Base-by-base conservation (phyloP, 192 early-diverging fungal species). In the Dissophora ornata region DNA sequence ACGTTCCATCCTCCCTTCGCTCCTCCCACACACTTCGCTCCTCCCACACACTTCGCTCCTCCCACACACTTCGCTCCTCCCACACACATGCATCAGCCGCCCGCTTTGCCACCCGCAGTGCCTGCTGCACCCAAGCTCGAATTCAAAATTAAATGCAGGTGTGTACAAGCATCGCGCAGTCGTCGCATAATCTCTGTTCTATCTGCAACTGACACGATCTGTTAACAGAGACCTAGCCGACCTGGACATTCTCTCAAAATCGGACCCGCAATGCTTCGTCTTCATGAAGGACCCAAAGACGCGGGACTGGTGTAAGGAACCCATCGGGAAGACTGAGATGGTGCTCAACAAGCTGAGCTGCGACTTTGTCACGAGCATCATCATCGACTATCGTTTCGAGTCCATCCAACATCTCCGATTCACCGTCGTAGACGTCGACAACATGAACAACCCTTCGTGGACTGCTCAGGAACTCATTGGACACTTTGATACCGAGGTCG, bases 381-480 rank as follows among this genome's bases (percentile, higher is more conserved):
- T 70, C 9, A 60, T 87, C 22, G 81, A 87, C 44, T 87, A 81
- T 54, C 71, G 62, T 13, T 87, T 87, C 67, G 86, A 87, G 65
- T 69, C 82, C 34, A 64, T 83, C 16, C 71, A 82, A 28, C 70
- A 40, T 8, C 57, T 74, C 34, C 71, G 80, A 28, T 81, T 81
- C 48, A 71, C 69, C 4, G 50, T 70, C 5, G 80, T 81, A 1
- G 73, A 81, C 24, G 80, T 81, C 24, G 73, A 81, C 57, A 82
- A 69, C 61, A 62, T 36, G 19, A 71, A 79, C 32, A 58, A 79
- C 36, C 65, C 74, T 18, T 47, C 69, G 3, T 82, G 80, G 80
- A 61, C 52, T 4, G 74, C 54, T 2, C 80, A 81, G 63, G 80
- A 81, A 22, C 69, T 78, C 24, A 57, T 81, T 12, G 80, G 80